phyloP scores from a whole-genome alignment of 257 asterid genomes.

The Solanum appendiculatum region DNA sequence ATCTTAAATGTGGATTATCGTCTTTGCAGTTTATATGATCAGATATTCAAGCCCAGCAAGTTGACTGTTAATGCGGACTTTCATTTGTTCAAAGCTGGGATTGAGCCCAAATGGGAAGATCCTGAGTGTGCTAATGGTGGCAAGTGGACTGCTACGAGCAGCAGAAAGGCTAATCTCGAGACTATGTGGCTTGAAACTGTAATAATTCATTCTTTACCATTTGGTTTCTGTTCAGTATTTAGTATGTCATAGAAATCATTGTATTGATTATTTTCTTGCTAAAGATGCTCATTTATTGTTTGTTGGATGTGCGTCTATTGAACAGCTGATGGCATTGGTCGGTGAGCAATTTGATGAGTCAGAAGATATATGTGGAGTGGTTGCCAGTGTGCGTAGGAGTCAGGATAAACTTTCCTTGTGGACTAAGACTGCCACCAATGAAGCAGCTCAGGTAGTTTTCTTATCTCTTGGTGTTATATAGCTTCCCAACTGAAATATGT shows the following conservation, averaged over 20 bases:
- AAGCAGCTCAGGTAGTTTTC: constrained; percentile 74
- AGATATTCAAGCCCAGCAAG: constrained; percentile 77
- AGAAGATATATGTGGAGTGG: constrained; percentile 81
- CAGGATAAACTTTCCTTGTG: constrained; percentile 80
- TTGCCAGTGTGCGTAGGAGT: constrained; percentile 71
- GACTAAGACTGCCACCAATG: constrained; percentile 90
- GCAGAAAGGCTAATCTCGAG: constrained; percentile 49
- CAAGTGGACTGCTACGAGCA: constrained; percentile 67
- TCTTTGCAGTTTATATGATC: constrained; percentile 70
- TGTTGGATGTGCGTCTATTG: background rate
- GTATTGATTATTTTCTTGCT: background rate
- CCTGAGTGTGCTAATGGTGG: constrained; percentile 95
- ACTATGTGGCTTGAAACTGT: constrained; percentile 92
- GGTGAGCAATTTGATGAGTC: constrained; percentile 75
- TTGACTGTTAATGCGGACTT: constrained; percentile 67
- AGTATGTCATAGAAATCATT: background rate
- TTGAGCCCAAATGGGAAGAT: constrained; percentile 99
- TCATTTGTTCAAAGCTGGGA: constrained; percentile 82
- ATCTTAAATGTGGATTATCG: background rate
- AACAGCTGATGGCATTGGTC: constrained; percentile 61
- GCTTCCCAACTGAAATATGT: background rate
- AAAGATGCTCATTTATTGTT: background rate
- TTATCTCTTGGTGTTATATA: background rate
- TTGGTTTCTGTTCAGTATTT: background rate
- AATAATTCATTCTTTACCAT: constrained; percentile 9